phyloP scores from a whole-genome alignment of 306 rosid species.

The Ammopiptanthus mongolicus region DNA sequence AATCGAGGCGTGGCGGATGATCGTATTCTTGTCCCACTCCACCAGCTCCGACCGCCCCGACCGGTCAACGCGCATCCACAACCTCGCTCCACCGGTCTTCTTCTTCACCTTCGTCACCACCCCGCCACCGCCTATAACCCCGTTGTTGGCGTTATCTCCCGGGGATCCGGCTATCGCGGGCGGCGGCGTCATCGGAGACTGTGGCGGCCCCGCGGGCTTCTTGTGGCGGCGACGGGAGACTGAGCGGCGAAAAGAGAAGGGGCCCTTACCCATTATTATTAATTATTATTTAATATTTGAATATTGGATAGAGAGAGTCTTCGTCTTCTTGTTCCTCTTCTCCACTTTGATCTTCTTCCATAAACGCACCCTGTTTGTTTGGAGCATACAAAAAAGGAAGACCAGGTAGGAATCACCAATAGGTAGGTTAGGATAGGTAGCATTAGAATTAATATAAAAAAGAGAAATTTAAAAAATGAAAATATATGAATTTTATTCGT shows the following conservation, averaged over 20 bases:
- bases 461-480: too few relatives aligned
- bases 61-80: constrained; percentile 87
- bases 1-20: constrained; percentile 68
- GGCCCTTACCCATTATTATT: constrained; percentile 51
- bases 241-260: constrained; percentile 63
- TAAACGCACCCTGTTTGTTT: background rate
- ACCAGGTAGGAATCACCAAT: too few relatives aligned
- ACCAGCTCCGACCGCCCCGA: constrained; percentile 71
- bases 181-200: constrained; percentile 9
- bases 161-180: constrained; percentile 11
- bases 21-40: constrained; percentile 80
- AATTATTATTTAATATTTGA: background rate
- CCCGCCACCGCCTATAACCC: too few relatives aligned
- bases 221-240: constrained; percentile 57
- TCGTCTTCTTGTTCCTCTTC: background rate
- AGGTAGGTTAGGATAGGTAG: too few relatives aligned
- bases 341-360: constrained; percentile 25
- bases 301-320: background rate
- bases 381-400: background rate
- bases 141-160: background rate
- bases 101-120: constrained; percentile 59
- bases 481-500: too few relatives aligned
- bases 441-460: too few relatives aligned
- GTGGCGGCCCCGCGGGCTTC: constrained; percentile 26
- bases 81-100: constrained; percentile 74